Conservation (phyloP, 805 yeast genomes). For the Zygotorulaspora florentina region DNA sequence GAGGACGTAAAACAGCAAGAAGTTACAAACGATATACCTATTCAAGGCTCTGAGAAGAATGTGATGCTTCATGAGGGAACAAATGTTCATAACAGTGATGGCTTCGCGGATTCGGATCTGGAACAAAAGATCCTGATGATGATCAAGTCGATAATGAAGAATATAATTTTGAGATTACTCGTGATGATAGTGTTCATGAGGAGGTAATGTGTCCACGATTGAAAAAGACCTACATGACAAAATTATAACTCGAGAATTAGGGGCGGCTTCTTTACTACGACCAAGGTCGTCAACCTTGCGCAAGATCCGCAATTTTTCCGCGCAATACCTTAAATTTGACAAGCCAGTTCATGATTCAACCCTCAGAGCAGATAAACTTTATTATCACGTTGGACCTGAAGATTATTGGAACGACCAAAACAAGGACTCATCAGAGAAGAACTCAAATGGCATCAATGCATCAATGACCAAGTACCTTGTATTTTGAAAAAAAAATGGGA, state of each 20-base stretch:
- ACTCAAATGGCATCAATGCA: background rate
- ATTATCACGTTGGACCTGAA: background rate
- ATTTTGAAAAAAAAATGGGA: background rate
- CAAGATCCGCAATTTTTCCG: background rate
- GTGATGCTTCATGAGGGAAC: background rate
- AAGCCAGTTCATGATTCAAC: background rate
- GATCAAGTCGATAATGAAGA: background rate
- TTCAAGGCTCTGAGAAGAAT: background rate
- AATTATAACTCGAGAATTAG: background rate
- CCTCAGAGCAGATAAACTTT: background rate
- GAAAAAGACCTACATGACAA: background rate
- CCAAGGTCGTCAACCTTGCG: background rate
- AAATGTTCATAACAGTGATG: background rate
- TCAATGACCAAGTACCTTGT: background rate
- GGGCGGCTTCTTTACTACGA: background rate
- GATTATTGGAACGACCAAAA: background rate
- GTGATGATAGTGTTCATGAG: background rate
- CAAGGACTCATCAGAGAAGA: slow-evolving; percentile 1
- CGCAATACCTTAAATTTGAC: background rate
- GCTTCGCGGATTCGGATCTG: background rate
- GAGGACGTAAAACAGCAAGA: background rate
- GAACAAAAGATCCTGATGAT: background rate
- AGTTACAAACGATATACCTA: background rate
- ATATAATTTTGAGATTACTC: background rate
- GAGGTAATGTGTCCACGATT: background rate